phyloP scores from a whole-genome alignment of 129 eudicot genomes.

The Centaurea solstitialis region DNA sequence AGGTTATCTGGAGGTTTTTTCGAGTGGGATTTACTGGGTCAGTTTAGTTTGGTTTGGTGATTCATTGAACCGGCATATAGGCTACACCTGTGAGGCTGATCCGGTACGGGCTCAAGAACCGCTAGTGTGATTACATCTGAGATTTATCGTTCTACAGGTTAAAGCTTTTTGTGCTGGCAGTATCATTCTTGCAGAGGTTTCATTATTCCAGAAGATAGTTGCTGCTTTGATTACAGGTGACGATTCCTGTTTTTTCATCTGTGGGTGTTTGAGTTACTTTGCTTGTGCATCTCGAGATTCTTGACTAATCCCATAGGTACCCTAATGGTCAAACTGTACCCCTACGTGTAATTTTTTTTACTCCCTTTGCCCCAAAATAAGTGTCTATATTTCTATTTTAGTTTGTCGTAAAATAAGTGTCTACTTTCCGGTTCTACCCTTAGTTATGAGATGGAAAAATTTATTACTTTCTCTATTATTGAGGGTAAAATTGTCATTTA shows the following conservation, averaged over 20 bases:
- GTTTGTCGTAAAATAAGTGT: not conserved
- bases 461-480: not conserved
- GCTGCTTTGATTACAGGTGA: slow-evolving; percentile 93
- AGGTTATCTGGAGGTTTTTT: slow-evolving; percentile 15
- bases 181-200: slow-evolving; percentile 47
- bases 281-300: not conserved
- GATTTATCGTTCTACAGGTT: slow-evolving; percentile 57
- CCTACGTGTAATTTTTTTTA: not conserved
- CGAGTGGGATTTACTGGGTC: slow-evolving; percentile 2
- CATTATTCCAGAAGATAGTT: slow-evolving; percentile 75
- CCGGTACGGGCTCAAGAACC: slow-evolving; percentile 14
- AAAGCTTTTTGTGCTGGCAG: slow-evolving; percentile 74
- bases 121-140: slow-evolving; percentile 33
- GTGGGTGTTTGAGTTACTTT: not conserved
- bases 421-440: not conserved
- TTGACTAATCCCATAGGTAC: not conserved
- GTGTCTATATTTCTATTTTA: not conserved
- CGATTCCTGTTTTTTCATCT: not conserved
- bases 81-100: slow-evolving; percentile 16
- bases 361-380: not conserved
- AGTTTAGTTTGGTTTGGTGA: slow-evolving; percentile 6
- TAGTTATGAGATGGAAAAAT: not conserved
- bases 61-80: slow-evolving; percentile 28
- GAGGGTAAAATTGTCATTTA: not conserved
- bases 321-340: slow-evolving; percentile 5